Conservation (phyloP, 106 monocot genomes). For the Posidonia australis region DNA sequence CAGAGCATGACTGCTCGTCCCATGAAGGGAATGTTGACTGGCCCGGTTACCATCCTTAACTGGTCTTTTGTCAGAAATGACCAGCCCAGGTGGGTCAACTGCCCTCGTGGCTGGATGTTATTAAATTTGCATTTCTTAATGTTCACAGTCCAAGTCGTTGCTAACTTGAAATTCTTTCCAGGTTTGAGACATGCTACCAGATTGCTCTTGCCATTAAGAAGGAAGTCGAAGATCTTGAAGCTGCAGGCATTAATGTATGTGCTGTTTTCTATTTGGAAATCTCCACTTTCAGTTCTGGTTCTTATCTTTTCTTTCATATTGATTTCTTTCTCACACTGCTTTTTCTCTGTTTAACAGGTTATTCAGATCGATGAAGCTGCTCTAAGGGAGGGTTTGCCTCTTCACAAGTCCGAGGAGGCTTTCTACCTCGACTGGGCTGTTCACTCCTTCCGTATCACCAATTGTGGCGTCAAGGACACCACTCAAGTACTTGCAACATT, state of each 20-base stretch:
- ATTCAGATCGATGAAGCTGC: slow-evolving; percentile 81
- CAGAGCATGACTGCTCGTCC: slow-evolving; percentile 53
- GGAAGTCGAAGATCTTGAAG: slow-evolving; percentile 69
- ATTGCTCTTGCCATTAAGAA: slow-evolving; percentile 74
- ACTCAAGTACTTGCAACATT: slow-evolving; percentile 36
- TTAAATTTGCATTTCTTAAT: background rate
- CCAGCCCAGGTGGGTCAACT: slow-evolving; percentile 45
- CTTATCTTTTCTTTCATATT: background rate
- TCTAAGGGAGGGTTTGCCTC: slow-evolving; percentile 59
- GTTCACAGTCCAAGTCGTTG: background rate
- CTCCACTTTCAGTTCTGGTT: background rate
- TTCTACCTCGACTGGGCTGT: slow-evolving; percentile 78
- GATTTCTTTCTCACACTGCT: background rate
- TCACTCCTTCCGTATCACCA: slow-evolving; percentile 73
- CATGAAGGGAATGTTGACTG: slow-evolving; percentile 82
- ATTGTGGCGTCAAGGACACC: slow-evolving; percentile 59
- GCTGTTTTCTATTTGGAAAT: background rate
- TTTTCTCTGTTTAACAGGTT: slow-evolving; percentile 23
- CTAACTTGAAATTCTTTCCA: background rate
- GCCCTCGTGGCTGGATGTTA: background rate
- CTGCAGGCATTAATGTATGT: slow-evolving; percentile 46
- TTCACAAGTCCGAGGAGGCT: slow-evolving; percentile 62
- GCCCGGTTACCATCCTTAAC: slow-evolving; percentile 83
- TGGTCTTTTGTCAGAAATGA: slow-evolving; percentile 77
- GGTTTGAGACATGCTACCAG: slow-evolving; percentile 56